These are phyloP conservation scores for Solidago caesia DNA, from an alignment of 129 eudicot species.

Conservation along the genomic window DNA sequence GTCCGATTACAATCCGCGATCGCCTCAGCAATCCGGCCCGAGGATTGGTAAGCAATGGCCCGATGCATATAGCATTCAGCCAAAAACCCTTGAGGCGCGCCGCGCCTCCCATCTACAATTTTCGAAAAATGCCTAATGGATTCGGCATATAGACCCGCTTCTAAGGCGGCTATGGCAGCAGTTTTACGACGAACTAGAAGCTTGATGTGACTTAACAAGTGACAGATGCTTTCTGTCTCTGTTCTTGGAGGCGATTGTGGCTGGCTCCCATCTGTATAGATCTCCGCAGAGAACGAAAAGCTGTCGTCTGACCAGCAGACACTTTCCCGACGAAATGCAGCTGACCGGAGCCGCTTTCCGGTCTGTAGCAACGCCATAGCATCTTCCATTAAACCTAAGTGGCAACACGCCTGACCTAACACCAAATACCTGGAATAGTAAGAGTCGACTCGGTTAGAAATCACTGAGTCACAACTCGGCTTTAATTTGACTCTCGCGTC, in stretches of 20 bases:
- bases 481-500: neutral
- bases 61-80: constrained; percentile 91
- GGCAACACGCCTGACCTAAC: constrained; percentile 94
- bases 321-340: constrained; percentile 93
- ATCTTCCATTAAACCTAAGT: constrained; percentile 91
- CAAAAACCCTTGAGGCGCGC: constrained; percentile 84
- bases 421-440: constrained; percentile 63
- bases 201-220: constrained; percentile 78
- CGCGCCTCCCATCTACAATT: constrained; percentile 84
- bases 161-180: constrained; percentile 88
- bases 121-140: constrained; percentile 90
- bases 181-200: constrained; percentile 88
- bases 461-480: constrained; percentile 26
- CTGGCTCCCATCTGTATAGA: constrained; percentile 29
- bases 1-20: constrained; percentile 86
- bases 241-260: constrained; percentile 58
- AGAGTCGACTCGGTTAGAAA: constrained; percentile 13
- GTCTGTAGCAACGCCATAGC: constrained; percentile 90
- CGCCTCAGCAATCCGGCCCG: constrained; percentile 75
- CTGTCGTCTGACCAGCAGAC: constrained; percentile 83
- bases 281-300: constrained; percentile 59
- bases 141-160: constrained; percentile 82
- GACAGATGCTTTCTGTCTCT: constrained; percentile 63
- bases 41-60: constrained; percentile 62
- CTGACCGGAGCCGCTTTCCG: constrained; percentile 92